phyloP scores from a whole-genome alignment of 495 filamentous ascomycete genomes.

The Xylaria acuta region DNA sequence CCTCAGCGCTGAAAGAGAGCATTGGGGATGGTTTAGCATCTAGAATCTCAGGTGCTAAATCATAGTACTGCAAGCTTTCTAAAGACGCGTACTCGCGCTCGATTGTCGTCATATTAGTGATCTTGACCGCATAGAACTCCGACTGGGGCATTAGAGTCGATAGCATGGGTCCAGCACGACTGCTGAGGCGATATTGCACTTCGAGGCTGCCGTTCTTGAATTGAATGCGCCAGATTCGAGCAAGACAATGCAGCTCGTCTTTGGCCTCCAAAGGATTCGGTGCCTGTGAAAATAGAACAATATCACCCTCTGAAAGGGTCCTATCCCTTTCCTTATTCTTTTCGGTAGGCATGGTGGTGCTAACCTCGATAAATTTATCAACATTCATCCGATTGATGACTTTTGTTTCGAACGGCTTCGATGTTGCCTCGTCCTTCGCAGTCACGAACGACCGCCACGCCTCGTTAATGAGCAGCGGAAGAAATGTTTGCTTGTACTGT shows the following conservation, averaged over 20 bases:
- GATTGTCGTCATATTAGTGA: conserved; percentile 86
- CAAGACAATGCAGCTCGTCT: conserved; percentile 78
- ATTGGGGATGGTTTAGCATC: conserved; percentile 87
- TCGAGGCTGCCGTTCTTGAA: conserved; percentile 81
- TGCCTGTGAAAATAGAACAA: conserved; percentile 80
- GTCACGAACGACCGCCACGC: conserved; percentile 95
- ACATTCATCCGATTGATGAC: conserved; percentile 85
- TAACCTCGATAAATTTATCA: conserved; percentile 91
- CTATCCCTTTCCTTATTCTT: conserved; percentile 77
- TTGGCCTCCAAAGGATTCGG: conserved; percentile 66
- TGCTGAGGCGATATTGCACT: conserved; percentile 80
- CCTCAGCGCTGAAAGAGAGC: conserved; percentile 75
- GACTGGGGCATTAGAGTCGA: conserved; percentile 56
- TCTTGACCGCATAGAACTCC: conserved; percentile 75
- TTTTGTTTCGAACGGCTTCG: conserved; percentile 81
- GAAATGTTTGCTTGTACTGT: conserved; percentile 87
- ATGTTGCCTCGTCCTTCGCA: conserved; percentile 81
- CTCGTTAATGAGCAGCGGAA: conserved; percentile 88
- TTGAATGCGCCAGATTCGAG: conserved; percentile 78
- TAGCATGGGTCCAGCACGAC: conserved; percentile 38
- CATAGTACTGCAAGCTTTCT: conserved; percentile 89
- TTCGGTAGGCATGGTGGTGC: conserved; percentile 72
- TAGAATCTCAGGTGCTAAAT: conserved; percentile 89
- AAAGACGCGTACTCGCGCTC: conserved; percentile 95
- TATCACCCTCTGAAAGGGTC: conserved; percentile 80